These are phyloP conservation scores for Daldinia loculata DNA, from an alignment of 495 filamentous ascomycete genomes.

Conservation along the genomic window DNA sequence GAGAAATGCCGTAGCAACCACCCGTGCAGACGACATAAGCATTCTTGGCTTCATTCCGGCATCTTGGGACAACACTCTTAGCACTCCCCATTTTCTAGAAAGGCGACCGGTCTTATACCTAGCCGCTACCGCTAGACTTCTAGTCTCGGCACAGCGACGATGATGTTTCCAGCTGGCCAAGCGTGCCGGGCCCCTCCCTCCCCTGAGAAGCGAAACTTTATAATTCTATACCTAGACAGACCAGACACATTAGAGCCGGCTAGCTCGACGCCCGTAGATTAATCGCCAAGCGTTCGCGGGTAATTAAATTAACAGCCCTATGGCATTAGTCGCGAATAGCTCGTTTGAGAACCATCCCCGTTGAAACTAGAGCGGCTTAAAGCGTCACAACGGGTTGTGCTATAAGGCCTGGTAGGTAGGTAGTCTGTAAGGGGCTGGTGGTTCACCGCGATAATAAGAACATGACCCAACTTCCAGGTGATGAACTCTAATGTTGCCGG, in stretches of 20 bases:
- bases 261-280: background rate
- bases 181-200: background rate
- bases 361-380: slow-evolving; percentile 1
- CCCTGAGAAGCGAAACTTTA: background rate
- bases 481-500: slow-evolving; percentile 30
- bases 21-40: background rate
- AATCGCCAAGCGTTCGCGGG: background rate
- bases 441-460: background rate
- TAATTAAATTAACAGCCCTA: background rate
- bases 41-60: background rate
- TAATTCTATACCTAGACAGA: background rate
- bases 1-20: background rate
- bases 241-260: background rate
- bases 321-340: background rate
- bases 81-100: background rate
- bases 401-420: background rate
- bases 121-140: background rate
- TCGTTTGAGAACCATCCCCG: slow-evolving; percentile 11
- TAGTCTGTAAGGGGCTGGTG: background rate
- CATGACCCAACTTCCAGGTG: background rate
- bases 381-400: background rate
- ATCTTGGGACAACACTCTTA: background rate
- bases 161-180: background rate
- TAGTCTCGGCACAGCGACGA: background rate
- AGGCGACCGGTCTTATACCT: background rate